phyloP scores from a whole-genome alignment of 495 filamentous ascomycete species.

The Podospora fimiseda region DNA sequence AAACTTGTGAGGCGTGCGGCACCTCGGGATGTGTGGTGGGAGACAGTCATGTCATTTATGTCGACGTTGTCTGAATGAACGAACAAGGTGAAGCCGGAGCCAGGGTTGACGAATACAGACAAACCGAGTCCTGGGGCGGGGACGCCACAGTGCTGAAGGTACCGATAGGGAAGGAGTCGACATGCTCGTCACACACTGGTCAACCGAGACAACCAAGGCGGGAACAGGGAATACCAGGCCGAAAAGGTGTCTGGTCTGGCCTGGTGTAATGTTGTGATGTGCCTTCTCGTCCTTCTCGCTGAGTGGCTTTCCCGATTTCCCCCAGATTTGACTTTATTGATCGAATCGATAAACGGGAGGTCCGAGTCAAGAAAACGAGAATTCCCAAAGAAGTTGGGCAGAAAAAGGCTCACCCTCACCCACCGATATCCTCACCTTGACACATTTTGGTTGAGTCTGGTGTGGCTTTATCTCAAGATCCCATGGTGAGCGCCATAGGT shows the following conservation, averaged over 20 bases:
- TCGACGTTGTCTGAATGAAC: not conserved
- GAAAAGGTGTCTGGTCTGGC: no score
- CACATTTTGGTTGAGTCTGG: no score
- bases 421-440: no score
- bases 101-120: conserved; percentile 13
- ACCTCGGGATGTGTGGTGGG: not conserved
- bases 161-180: conserved; percentile 13
- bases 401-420: no score
- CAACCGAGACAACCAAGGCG: not conserved
- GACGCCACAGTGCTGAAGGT: conserved; percentile 6
- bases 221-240: no score
- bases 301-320: not conserved
- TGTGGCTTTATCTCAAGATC: no score
- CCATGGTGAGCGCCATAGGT: no score
- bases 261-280: not conserved
- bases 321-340: no score
- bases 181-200: conserved; percentile 1
- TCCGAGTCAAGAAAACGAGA: no score
- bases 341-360: no score
- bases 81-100: conserved; percentile 10
- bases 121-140: conserved; percentile 7
- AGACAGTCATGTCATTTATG: no score
- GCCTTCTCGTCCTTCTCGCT: not conserved
- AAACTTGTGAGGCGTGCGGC: conserved; percentile 1
- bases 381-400: no score